Evolutionary conservation across 2,329 filamentous ascomycete species (phyloP).

Genomic region (Nakataea oryzae): DNA sequence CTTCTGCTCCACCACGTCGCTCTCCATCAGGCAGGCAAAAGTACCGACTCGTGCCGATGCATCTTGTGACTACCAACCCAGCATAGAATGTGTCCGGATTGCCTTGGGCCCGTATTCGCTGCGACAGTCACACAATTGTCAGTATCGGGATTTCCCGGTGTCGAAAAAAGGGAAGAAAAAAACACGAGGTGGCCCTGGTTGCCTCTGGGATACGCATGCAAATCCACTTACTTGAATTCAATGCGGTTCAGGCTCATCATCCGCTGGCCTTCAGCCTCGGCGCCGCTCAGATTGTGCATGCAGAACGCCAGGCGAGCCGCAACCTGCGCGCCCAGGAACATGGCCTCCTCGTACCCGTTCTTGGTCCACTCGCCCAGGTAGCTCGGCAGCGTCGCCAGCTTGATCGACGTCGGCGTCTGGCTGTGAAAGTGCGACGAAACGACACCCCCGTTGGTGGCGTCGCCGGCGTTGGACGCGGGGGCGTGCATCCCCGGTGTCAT

Average conservation of each 20-base stretch:
- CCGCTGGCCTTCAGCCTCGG: conserved; percentile 39
- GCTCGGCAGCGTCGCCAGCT: conserved; percentile 64
- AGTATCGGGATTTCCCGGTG: not conserved
- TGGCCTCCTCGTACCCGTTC: conserved; percentile 66
- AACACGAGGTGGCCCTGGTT: no score
- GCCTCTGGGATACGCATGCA: not conserved
- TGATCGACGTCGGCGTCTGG: conserved; percentile 76
- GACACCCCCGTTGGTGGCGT: conserved; percentile 21
- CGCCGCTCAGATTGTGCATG: conserved; percentile 45
- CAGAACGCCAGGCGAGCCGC: conserved; percentile 56
- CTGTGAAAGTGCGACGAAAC: conserved; percentile 44
- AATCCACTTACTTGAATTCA: conserved; percentile 46
- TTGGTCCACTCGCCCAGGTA: conserved; percentile 91
- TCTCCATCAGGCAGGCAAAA: no score
- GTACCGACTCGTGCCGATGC: no score
- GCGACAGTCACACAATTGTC: conserved; percentile 7
- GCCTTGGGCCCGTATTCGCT: conserved; percentile 46
- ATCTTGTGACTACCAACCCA: conserved; percentile 20
- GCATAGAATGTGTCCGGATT: conserved; percentile 42
- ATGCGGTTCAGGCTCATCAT: conserved; percentile 46
- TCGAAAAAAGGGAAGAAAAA: not conserved
- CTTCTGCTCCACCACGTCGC: no score
- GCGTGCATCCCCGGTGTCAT: conserved; percentile 17
- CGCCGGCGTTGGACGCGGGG: conserved; percentile 28
- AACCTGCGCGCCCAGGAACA: conserved; percentile 81